Conservation (phyloP, 257 asterid species). For the Linderniella brevidens region DNA sequence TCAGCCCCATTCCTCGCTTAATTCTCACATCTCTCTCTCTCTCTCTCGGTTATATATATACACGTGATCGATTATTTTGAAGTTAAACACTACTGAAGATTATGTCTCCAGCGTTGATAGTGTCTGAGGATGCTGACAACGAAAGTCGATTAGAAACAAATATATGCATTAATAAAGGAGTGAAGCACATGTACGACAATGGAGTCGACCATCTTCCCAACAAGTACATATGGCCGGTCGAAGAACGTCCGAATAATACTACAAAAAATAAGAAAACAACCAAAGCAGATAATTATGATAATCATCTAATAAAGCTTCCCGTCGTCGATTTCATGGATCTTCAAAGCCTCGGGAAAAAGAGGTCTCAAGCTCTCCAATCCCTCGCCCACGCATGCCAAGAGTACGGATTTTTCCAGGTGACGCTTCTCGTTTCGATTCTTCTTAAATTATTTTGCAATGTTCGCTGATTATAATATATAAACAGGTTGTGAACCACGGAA, state of each 20-base stretch:
- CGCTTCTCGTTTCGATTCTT: no score
- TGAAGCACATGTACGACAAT: slow-evolving; percentile 41
- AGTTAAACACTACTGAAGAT: no score
- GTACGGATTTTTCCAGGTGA: slow-evolving; percentile 91
- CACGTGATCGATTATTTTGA: no score
- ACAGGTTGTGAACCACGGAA: slow-evolving; percentile 72
- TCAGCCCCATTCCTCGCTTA: no score
- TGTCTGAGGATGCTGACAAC: no score
- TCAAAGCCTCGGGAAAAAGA: slow-evolving; percentile 24
- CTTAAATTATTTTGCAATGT: no score
- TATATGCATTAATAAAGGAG: slow-evolving; percentile 33
- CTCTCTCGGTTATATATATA: no score
- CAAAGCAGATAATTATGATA: no score
- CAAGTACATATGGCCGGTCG: slow-evolving; percentile 49
- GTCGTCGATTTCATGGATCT: slow-evolving; percentile 52
- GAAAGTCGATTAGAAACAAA: no score
- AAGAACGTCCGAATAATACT: slow-evolving; percentile 39
- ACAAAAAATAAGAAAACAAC: neutral
- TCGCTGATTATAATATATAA: no score
- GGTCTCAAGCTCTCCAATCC: slow-evolving; percentile 32
- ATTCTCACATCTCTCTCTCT: no score
- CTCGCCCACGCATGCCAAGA: slow-evolving; percentile 53
- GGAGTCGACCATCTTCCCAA: slow-evolving; percentile 52
- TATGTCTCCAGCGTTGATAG: no score
- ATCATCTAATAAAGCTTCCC: slow-evolving; percentile 31